Evolutionary conservation across 352 stramenopile species (phyloP).

Genomic region (Phytopythium kandeliae): DNA sequence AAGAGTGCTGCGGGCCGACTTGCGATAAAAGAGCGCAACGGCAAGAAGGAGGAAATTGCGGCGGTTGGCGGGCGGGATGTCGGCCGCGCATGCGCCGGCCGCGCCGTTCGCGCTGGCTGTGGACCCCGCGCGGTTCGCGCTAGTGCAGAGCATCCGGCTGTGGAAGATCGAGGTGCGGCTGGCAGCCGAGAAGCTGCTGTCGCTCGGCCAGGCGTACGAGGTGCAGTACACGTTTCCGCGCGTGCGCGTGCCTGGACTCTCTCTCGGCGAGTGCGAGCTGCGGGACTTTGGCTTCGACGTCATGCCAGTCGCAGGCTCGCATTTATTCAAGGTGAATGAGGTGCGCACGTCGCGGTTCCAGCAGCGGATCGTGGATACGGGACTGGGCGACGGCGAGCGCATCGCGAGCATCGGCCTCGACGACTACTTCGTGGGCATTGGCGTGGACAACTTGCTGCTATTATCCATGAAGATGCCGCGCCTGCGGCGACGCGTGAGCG

Average conservation of each 20-base stretch:
- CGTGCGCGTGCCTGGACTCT: slow-evolving; percentile 4
- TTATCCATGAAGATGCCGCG: slow-evolving; percentile 33
- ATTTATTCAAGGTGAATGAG: slow-evolving; percentile 47
- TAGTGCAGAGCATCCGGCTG: slow-evolving; percentile 36
- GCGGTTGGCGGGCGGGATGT: neutral
- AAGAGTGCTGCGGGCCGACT: no score
- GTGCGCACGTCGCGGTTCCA: slow-evolving; percentile 32
- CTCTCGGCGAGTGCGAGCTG: slow-evolving; percentile 6
- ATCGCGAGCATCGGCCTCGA: slow-evolving; percentile 89
- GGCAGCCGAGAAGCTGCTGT: slow-evolving; percentile 40
- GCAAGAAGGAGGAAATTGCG: neutral
- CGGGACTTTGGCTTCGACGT: slow-evolving; percentile 41
- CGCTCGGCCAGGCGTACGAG: slow-evolving; percentile 47
- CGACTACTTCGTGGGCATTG: slow-evolving; percentile 89
- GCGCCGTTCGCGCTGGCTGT: neutral
- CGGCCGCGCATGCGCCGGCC: neutral
- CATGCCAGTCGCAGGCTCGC: slow-evolving; percentile 32
- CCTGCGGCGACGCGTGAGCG: slow-evolving; percentile 31
- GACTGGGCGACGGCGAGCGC: slow-evolving; percentile 14
- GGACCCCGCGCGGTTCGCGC: slow-evolving; percentile 19
- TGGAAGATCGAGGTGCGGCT: slow-evolving; percentile 49
- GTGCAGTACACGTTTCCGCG: slow-evolving; percentile 40
- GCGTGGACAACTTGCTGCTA: slow-evolving; percentile 46
- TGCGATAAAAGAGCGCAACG: no score
- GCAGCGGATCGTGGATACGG: slow-evolving; percentile 20